Evolutionary conservation across 2,329 filamentous ascomycete genomes (phyloP).

Genomic region (Sporothrix phasma): DNA sequence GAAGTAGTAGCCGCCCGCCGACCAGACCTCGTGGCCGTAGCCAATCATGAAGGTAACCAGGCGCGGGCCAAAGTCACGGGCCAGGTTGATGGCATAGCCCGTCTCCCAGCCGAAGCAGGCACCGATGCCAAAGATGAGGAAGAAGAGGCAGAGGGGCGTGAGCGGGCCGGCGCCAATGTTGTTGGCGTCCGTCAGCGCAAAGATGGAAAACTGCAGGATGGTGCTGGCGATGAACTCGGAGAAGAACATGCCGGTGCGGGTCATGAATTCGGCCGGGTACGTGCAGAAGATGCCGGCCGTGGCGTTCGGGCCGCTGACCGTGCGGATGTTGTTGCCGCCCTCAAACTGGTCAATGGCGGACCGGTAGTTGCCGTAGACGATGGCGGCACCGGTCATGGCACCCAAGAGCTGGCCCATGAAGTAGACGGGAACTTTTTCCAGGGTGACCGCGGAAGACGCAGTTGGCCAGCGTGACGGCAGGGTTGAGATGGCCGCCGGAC

Average conservation of each 20-base stretch:
- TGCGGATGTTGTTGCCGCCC: conserved; percentile 24
- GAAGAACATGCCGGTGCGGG: conserved; percentile 46
- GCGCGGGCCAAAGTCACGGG: conserved; percentile 48
- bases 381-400: conserved; percentile 43
- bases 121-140: conserved; percentile 47
- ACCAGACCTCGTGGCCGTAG: conserved; percentile 20
- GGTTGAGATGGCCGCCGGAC: conserved; percentile 45
- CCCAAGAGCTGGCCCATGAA: conserved; percentile 48
- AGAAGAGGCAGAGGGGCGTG: conserved; percentile 32
- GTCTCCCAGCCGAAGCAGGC: conserved; percentile 40
- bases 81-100: conserved; percentile 49
- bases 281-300: conserved; percentile 46
- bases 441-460: conserved; percentile 48
- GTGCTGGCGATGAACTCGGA: conserved; percentile 48
- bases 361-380: conserved; percentile 48
- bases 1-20: conserved; percentile 18
- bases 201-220: conserved; percentile 49
- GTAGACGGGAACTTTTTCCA: conserved; percentile 48
- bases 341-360: conserved; percentile 30
- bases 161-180: conserved; percentile 45
- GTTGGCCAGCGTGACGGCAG: conserved; percentile 37
- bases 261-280: conserved; percentile 41
- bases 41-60: conserved; percentile 48
- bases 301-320: conserved; percentile 32
- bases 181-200: conserved; percentile 46